Base-by-base conservation (phyloP, 331 rosid genomes). In the Stylosanthes scabra region DNA sequence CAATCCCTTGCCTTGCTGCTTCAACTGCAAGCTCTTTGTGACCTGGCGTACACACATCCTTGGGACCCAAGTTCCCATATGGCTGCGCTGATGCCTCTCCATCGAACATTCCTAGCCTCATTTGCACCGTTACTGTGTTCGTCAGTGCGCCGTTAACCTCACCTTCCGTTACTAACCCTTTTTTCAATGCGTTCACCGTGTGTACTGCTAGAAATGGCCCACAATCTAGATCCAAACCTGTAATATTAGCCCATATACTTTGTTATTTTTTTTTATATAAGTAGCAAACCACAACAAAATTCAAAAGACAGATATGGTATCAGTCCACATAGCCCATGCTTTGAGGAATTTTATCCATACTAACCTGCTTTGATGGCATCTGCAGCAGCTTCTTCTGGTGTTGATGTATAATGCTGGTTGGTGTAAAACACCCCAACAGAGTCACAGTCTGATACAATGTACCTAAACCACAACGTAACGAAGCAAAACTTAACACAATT, bases 301-400 rank as follows among this genome's bases (percentile, higher is more conserved):
- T 1, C 1, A 20, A 0, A 20, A 20, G 25, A 20, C 0, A 20
- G 11, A n/a, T n/a, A n/a, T n/a, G n/a, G n/a, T n/a, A n/a, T n/a
- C n/a, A n/a, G n/a, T n/a, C n/a, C n/a, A n/a, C n/a, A n/a, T n/a
- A n/a, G n/a, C n/a, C n/a, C n/a, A n/a, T n/a, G n/a, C n/a, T n/a
- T n/a, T n/a, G n/a, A n/a, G n/a, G n/a, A n/a, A n/a, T n/a, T n/a
- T n/a, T n/a, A n/a, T n/a, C n/a, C n/a, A n/a, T n/a, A 80, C 60
- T 45, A 58, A 74, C 91, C 96, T 59, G 97, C 97, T 86, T 87
- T 89, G 68, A 91, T 86, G 80, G 97, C 96, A 57, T 74, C 96
- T 1, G 97, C 97, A 58, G 93, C 97, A 2, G 97, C 97, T 64
- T 83, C 90, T 82, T 91, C 97, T 2, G 97, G 91, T 0, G 97